phyloP scores from a whole-genome alignment of 1,284 basidiomycete species.

The Takashimella koratensis region DNA sequence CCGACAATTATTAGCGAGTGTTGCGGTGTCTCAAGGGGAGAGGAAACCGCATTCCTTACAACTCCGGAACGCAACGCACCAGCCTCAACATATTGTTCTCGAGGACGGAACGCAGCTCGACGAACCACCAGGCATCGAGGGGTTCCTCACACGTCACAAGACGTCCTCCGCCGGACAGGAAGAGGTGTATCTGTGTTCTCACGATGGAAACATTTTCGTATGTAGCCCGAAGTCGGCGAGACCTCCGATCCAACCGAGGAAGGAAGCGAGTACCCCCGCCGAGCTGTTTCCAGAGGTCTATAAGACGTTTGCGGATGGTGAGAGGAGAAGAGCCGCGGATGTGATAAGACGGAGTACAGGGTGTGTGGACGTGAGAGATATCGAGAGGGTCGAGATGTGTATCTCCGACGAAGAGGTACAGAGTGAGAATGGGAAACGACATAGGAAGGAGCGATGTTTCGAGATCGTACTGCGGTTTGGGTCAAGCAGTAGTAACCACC shows the following conservation, averaged over 20 bases:
- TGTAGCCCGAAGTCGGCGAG: conserved; percentile 21
- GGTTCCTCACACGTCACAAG: conserved; percentile 37
- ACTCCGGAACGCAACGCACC: conserved; percentile 38
- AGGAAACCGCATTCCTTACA: conserved; percentile 26
- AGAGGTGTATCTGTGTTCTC: conserved; percentile 33
- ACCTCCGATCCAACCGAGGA: conserved; percentile 33
- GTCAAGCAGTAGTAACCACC: not conserved
- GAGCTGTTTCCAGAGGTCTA: conserved; percentile 35
- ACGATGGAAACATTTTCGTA: conserved; percentile 41
- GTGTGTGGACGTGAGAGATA: conserved; percentile 39
- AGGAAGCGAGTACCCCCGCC: conserved; percentile 26
- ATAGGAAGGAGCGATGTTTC: conserved; percentile 24
- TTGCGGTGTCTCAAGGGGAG: conserved; percentile 10
- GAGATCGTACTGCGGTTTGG: conserved; percentile 22
- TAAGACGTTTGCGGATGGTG: conserved; percentile 24
- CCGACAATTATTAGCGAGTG: conserved; percentile 43
- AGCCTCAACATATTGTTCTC: conserved; percentile 25
- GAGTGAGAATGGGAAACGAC: not conserved
- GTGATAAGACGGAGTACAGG: conserved; percentile 35
- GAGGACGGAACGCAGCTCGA: conserved; percentile 36
- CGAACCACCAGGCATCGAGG: conserved; percentile 46
- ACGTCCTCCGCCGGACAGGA: conserved; percentile 17
- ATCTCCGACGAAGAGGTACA: not conserved
- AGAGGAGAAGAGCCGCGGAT: conserved; percentile 28
- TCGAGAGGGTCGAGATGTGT: conserved; percentile 24